Conservation (phyloP, 768 basidiomycete genomes). For the Trametes elegans region DNA sequence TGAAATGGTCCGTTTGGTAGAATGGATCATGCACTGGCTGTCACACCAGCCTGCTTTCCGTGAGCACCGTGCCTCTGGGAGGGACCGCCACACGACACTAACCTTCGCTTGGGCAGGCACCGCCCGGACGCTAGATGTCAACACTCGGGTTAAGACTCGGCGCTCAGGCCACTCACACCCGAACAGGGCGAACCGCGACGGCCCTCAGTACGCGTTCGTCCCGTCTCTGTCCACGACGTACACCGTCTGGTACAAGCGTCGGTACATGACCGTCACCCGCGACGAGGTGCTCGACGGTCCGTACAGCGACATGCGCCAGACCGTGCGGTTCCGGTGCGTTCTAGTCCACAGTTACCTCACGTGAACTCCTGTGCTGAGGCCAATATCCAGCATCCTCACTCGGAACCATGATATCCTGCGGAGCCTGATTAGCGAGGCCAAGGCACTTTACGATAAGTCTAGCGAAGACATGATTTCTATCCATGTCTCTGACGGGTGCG, state of each 20-base stretch:
- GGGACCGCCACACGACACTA: not conserved
- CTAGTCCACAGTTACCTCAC: not conserved
- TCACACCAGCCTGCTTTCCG: conserved; percentile 42
- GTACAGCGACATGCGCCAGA: conserved; percentile 38
- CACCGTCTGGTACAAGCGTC: conserved; percentile 47
- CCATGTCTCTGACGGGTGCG: conserved; percentile 47
- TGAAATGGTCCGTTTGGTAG: conserved; percentile 32
- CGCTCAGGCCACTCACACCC: too few species aligned
- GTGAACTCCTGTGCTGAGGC: not conserved
- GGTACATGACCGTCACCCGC: conserved; percentile 33
- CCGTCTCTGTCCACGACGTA: conserved; percentile 31
- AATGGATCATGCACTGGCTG: conserved; percentile 74
- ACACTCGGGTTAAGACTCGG: too few species aligned
- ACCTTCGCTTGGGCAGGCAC: conserved; percentile 1
- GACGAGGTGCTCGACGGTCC: conserved; percentile 33
- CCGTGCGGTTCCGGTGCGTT: conserved; percentile 42
- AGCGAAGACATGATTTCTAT: conserved; percentile 54
- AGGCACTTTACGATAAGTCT: conserved; percentile 47
- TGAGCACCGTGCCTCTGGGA: not conserved
- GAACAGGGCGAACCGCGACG: conserved; percentile 4
- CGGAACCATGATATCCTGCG: conserved; percentile 46
- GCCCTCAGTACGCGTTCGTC: conserved; percentile 14
- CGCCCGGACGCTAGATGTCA: conserved; percentile 18
- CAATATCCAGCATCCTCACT: conserved; percentile 45
- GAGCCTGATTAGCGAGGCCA: conserved; percentile 55